Base-by-base conservation (phyloP, 768 basidiomycete species). In the Auricularia heimuer region DNA sequence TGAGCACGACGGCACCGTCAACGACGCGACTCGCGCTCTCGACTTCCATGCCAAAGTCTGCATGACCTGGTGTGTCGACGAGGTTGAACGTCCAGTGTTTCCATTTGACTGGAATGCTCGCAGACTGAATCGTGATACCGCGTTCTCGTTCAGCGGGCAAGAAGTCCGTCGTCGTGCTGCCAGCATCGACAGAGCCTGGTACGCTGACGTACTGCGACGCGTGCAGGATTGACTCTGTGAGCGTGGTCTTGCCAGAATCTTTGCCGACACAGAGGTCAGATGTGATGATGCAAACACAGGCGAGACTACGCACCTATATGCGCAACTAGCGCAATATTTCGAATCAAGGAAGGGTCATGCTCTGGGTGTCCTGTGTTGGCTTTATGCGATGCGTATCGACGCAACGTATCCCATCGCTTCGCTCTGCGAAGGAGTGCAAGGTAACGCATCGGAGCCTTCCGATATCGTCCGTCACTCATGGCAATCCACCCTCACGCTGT, bases 21-120 rank as follows among this genome's bases (percentile, higher is more conserved):
- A 94, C 85, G 16, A 95, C 88, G 35, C 92, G 85, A 71, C 92
- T 94, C 7, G 93, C 93, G 70, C 92, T 90, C 75, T 94, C 93
- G 34, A 95, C 93, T 71, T 95, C 92, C 92, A 94, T 94, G n/a
- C 92, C 92, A 75, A 95, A 95, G 73, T 95, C 92, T 3, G 91
- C 93, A 75, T 95, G 92, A 42, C 92, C 92, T 16, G 92, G 92
- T 3, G 92, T 94, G 70, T 95, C 93, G 58, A 94, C 86, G 56
- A 95, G 82, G 72, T 94, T 95, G 75, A 90, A 88, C 1, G 82
- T 85, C 88, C 89, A 91, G 63, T 86, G 75, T 72, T 87, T 88
- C 92, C 92, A 93, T 71, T 83, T 81, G 45, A 92, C 89, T 2
- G 92, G 92, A 66, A 94, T 92, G 75, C 91, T 93, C 12, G 92